Evolutionary conservation across 805 yeast genomes (phyloP), one percentile per base, ranked within the genome.

Genomic region (Ogataea chonburiensis): DNA sequence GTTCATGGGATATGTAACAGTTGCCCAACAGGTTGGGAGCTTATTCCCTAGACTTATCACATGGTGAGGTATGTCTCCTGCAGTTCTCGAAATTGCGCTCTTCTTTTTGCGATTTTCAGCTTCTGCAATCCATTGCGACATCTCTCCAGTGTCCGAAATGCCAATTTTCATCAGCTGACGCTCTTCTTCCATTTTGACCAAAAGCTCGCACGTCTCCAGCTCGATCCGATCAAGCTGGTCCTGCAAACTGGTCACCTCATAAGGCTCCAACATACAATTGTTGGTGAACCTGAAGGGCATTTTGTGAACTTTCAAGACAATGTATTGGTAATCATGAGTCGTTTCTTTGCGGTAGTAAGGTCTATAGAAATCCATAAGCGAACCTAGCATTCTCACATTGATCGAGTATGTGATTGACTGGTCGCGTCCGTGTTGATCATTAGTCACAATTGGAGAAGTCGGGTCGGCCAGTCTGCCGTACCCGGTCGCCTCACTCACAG

Each of bases 341-440:
- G 52, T 46, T 20, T 39, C 26, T 3, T 31, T 24, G 11, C 36
- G 33, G 32, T 53, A 52, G 17, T 28, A 52, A 31, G 47, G 43
- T 35, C 54, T 52, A 28, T 53, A 52, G 12, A 28, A 24, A 8
- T 60, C 59, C 11, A 60, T 56, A 1, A 60, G 57, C 38, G 66
- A 63, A 33, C 79, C 82, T 17, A 78, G 71, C 28, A 77, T 60
- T 37, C 70, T 69, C n/a, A 77, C 76, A 40, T 72, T 77, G 13
- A 79, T 63, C 3, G 73, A 63, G 49, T 77, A 77, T 18, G 71
- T 60, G 11, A 77, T 56, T 24, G 78, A 71, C 17, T 50, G 48
- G 14, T 56, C 70, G 40, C 58, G 64, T 19, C 58, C 56, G 7
- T 66, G 49, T 28, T 66, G 56, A 56, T 79, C 85, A 9, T 58